phyloP scores from a whole-genome alignment of 2,329 filamentous ascomycete species.

The Fusarium nanum region DNA sequence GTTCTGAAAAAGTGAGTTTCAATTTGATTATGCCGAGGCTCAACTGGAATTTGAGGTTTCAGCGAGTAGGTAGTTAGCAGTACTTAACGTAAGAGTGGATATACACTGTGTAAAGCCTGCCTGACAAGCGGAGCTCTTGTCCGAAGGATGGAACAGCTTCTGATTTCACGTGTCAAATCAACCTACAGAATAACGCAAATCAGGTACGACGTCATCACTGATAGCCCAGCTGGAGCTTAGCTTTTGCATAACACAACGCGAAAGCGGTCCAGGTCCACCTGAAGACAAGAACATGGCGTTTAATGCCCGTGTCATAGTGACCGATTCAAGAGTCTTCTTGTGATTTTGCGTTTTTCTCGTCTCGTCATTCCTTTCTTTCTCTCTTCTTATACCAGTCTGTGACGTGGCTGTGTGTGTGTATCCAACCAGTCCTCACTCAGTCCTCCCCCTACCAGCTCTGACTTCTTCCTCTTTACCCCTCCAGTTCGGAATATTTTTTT shows the following conservation, averaged over 20 bases:
- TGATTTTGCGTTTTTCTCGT: slow-evolving; percentile 4
- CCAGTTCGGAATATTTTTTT: slow-evolving; percentile 5
- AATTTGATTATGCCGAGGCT: slow-evolving; percentile 14
- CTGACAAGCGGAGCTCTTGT: slow-evolving; percentile 21
- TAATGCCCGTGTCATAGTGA: slow-evolving; percentile 32
- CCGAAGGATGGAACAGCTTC: slow-evolving; percentile 26
- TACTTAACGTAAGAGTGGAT: neutral
- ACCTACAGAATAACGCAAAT: neutral
- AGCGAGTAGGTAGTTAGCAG: neutral
- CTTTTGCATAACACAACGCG: slow-evolving; percentile 26
- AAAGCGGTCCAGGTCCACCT: slow-evolving; percentile 42
- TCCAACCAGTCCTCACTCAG: slow-evolving; percentile 2
- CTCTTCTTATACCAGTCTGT: slow-evolving; percentile 6
- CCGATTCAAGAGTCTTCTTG: slow-evolving; percentile 22
- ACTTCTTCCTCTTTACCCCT: slow-evolving; percentile 12
- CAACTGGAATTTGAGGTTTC: slow-evolving; percentile 9
- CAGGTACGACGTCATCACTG: slow-evolving; percentile 33
- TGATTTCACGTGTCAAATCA: slow-evolving; percentile 45
- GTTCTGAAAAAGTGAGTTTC: neutral
- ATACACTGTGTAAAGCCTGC: slow-evolving; percentile 2
- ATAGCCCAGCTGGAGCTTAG: neutral
- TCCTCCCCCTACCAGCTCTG: slow-evolving; percentile 12
- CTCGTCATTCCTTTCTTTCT: slow-evolving; percentile 1
- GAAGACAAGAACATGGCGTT: slow-evolving; percentile 32
- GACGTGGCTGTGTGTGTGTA: slow-evolving; percentile 30